A percentile compares a stretch with the other conserved stretches of the same genome.
phyloP scores from a whole-genome alignment of 192 early-diverging fungal genomes.

The Backusella westeae region DNA sequence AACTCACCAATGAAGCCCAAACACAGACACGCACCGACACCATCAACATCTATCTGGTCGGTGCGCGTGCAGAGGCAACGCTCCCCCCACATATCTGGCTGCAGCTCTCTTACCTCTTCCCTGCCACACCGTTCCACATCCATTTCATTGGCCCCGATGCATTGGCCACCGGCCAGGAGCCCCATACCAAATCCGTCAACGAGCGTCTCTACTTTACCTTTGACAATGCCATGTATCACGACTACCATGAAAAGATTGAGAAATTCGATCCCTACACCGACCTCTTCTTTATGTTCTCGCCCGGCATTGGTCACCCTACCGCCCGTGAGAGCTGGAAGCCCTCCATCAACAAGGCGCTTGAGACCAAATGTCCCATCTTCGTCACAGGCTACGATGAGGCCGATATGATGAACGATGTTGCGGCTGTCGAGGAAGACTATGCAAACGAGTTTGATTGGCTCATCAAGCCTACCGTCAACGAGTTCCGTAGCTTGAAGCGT shows the following conservation, averaged over 20 bases:
- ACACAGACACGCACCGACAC: constrained; percentile 53
- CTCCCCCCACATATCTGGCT: constrained; percentile 74
- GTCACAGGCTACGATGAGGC: constrained; percentile 72
- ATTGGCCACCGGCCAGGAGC: constrained; percentile 43
- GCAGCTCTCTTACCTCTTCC: constrained; percentile 72
- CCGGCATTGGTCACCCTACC: constrained; percentile 63
- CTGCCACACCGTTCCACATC: constrained; percentile 70
- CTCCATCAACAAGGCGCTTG: constrained; percentile 60
- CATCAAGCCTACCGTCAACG: constrained; percentile 64
- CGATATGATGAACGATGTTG: constrained; percentile 63
- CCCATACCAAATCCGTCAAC: constrained; percentile 45
- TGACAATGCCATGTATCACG: constrained; percentile 63
- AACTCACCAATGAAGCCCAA: constrained; percentile 32
- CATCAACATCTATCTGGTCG: constrained; percentile 67
- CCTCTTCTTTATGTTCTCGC: constrained; percentile 77
- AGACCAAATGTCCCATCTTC: constrained; percentile 79
- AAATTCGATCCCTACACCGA: constrained; percentile 80
- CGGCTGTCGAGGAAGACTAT: constrained; percentile 55
- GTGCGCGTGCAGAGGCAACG: constrained; percentile 71
- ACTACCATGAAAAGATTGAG: constrained; percentile 52
- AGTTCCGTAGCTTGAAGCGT: constrained; percentile 67
- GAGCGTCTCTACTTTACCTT: constrained; percentile 69
- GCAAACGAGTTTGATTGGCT: constrained; percentile 68
- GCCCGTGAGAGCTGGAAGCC: constrained; percentile 65
- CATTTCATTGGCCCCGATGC: constrained; percentile 80